Evolutionary conservation across 208 protist genomes (phyloP), one percentile per base, ranked within the genome.

Genomic region (Strigomonas galati): DNA sequence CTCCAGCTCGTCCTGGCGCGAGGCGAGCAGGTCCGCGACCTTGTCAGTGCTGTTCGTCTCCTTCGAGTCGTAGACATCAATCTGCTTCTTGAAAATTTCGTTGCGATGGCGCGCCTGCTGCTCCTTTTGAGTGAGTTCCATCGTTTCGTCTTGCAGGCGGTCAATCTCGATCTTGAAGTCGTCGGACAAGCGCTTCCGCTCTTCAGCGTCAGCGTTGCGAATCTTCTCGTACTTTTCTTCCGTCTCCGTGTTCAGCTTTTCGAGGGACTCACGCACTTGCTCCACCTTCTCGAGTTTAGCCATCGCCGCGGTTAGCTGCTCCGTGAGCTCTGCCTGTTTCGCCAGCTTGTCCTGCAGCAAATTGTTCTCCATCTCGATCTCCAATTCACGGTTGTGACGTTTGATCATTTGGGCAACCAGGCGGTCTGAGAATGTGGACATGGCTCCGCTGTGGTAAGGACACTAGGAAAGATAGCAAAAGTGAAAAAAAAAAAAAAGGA

Each of bases 61-160:
- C 9, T 48, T 26, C 9, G 24, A 19, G 56, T 44, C 40, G 56
- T 62, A 62, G 5, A 62, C 56, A 2, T 62, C 31, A 23, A 62
- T 21, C 56, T 62, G 56, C 31, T 62, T 28, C 32, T 62, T 62
- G 56, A 48, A 62, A 7, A 17, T 62, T 23, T 62, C 40, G 46
- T 62, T 40, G 14, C 40, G 23, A 6, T 26, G 7, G 30, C 40
- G 31, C 17, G 56, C 56, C 19, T 26, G 17, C 30, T 48, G 40
- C 19, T 23, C 30, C 7, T 31, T 28, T n/a, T 62, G 30, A 21
- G 28, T 35, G 27, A 35, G 30, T 4, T n/a, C 31, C 32, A 48
- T 35, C 56, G 40, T 62, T 26, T 62, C 30, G 1, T 15, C 30
- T 26, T 62, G 56, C 14, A 62, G 31, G 5, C 30, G 30, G 2